Percentiles rank a stretch among this genome's conserved stretches.
Conservation (phyloP, 257 asterid species). For the Eustoma russellianum region DNA sequence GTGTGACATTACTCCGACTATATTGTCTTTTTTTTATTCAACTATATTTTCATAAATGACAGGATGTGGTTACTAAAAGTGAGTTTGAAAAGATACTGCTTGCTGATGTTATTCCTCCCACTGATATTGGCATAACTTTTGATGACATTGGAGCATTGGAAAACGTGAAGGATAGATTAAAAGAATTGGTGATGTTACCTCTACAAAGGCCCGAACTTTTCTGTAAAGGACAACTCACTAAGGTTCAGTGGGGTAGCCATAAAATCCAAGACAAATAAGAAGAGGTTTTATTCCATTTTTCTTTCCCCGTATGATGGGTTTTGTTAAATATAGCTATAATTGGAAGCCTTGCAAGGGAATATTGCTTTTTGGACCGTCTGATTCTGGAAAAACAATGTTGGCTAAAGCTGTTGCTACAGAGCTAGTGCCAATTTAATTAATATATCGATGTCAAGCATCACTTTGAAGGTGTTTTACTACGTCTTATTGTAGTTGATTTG, state of each 20-base stretch:
- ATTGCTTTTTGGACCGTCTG: too few relatives aligned
- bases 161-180: slow-evolving; percentile 78
- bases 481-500: too few relatives aligned
- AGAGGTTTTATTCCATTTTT: background rate
- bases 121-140: slow-evolving; percentile 78
- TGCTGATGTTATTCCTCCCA: slow-evolving; percentile 69
- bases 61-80: slow-evolving; percentile 83
- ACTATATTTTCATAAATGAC: slow-evolving; percentile 1
- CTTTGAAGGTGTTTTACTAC: too few relatives aligned
- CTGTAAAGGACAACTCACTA: slow-evolving; percentile 78
- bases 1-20: background rate
- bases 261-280: background rate
- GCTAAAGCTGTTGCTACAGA: too few relatives aligned
- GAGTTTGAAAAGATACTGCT: slow-evolving; percentile 87
- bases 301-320: background rate
- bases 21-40: too few relatives aligned
- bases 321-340: slow-evolving; percentile 3
- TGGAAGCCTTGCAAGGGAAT: too few relatives aligned
- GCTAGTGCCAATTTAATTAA: too few relatives aligned
- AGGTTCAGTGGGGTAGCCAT: slow-evolving; percentile 29
- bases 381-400: too few relatives aligned
- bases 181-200: slow-evolving; percentile 93
- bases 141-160: slow-evolving; percentile 94
- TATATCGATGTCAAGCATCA: too few relatives aligned
- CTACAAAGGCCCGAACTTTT: slow-evolving; percentile 86